Evolutionary conservation across 2,329 filamentous ascomycete species (phyloP).

Genomic region (Thielaviopsis populi): DNA sequence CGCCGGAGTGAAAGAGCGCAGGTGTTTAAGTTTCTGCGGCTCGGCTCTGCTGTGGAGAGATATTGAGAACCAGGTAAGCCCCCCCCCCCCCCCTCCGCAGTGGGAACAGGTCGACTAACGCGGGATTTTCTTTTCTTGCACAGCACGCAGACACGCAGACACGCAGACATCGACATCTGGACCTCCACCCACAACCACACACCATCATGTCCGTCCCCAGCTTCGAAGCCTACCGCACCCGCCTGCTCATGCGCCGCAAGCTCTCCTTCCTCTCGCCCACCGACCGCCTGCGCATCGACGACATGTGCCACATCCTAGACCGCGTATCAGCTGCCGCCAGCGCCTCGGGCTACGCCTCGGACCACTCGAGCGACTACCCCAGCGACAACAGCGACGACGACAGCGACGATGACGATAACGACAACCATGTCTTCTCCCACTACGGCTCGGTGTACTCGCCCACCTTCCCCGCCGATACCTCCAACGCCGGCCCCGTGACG

Average conservation of each 20-base stretch:
- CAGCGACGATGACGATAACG: background rate
- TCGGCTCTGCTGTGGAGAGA: background rate
- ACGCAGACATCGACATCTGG: no score
- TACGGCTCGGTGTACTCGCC: background rate
- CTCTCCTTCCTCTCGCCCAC: constrained; percentile 4
- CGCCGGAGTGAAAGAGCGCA: background rate
- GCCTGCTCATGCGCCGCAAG: constrained; percentile 2
- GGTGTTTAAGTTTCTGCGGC: background rate
- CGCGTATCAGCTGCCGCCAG: background rate
- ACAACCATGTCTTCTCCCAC: background rate
- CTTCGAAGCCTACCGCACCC: constrained; percentile 6
- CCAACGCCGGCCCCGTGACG: background rate
- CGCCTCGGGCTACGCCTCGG: background rate
- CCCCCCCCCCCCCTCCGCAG: background rate
- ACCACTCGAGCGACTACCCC: background rate
- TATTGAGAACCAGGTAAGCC: background rate
- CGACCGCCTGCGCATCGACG: constrained; percentile 7
- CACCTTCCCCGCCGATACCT: background rate
- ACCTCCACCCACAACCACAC: background rate
- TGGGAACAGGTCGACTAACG: background rate
- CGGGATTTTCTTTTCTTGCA: no score
- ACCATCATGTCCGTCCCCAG: constrained; percentile 1
- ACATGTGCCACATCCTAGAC: constrained; percentile 10
- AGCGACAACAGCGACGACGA: background rate
- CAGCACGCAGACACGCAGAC: no score